These are phyloP conservation scores for Cryphonectria parasitica DNA, from an alignment of 2,329 filamentous ascomycete species.

Conservation along the genomic window DNA sequence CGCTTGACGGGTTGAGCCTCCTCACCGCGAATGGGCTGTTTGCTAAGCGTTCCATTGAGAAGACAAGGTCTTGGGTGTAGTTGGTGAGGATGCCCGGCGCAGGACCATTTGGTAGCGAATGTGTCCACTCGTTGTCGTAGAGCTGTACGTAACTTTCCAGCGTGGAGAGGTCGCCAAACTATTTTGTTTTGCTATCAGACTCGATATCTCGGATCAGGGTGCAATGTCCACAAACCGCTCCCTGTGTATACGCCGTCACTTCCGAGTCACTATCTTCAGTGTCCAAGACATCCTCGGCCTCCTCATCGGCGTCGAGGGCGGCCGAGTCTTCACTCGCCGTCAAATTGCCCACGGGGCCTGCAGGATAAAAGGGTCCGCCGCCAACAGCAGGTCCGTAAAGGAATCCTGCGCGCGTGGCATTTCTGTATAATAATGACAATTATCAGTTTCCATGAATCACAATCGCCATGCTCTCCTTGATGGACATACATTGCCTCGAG, in stretches of 20 bases:
- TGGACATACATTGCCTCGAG: background rate
- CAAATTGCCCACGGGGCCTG: slow-evolving; percentile 22
- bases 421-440: background rate
- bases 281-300: slow-evolving; percentile 13
- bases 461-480: background rate
- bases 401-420: slow-evolving; percentile 13
- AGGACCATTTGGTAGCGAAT: slow-evolving; percentile 41
- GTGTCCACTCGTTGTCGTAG: slow-evolving; percentile 47
- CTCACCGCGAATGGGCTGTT: slow-evolving; percentile 45
- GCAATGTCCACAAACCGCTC: slow-evolving; percentile 19
- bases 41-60: slow-evolving; percentile 53
- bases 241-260: background rate
- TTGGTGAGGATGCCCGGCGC: slow-evolving; percentile 46
- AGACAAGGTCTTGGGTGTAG: slow-evolving; percentile 50
- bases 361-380: slow-evolving; percentile 30
- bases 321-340: slow-evolving; percentile 27
- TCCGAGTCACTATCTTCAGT: slow-evolving; percentile 7
- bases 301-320: slow-evolving; percentile 18
- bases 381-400: slow-evolving; percentile 27
- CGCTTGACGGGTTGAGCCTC: slow-evolving; percentile 38
- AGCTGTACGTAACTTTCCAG: slow-evolving; percentile 45
- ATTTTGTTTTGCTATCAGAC: background rate
- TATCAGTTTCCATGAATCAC: background rate
- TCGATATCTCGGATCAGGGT: background rate
- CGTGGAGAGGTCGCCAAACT: slow-evolving; percentile 38